Percentiles rank a stretch among this genome's conserved stretches.
Evolutionary conservation across 768 basidiomycete genomes (phyloP).

Genomic region (Suillus clintonianus): DNA sequence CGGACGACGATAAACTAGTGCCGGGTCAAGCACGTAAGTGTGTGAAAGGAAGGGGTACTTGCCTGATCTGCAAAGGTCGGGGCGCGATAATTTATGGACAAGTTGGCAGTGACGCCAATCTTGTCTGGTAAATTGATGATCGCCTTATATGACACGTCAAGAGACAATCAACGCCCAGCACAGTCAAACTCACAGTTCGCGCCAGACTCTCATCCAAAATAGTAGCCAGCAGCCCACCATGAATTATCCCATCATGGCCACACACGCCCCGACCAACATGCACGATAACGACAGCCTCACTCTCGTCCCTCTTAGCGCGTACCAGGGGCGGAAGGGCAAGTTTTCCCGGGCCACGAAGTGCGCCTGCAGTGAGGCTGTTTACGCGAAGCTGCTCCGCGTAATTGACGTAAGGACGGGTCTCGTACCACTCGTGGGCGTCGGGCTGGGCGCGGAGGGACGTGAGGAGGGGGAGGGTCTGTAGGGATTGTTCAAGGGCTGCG

Average conservation of each 20-base stretch:
- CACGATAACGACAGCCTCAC: slow-evolving; percentile 66
- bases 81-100: slow-evolving; percentile 79
- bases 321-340: slow-evolving; percentile 81
- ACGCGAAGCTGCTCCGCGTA: slow-evolving; percentile 73
- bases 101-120: slow-evolving; percentile 89
- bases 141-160: slow-evolving; percentile 51
- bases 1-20: slow-evolving; percentile 83
- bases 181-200: slow-evolving; percentile 60
- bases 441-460: slow-evolving; percentile 46
- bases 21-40: background rate
- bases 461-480: slow-evolving; percentile 69
- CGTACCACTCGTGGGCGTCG: slow-evolving; percentile 70
- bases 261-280: slow-evolving; percentile 89
- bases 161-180: background rate
- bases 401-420: slow-evolving; percentile 69
- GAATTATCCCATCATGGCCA: slow-evolving; percentile 92
- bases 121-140: slow-evolving; percentile 83
- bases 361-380: slow-evolving; percentile 83
- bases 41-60: slow-evolving; percentile 3
- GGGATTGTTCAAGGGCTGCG: slow-evolving; percentile 59
- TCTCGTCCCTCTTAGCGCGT: slow-evolving; percentile 73
- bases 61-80: slow-evolving; percentile 91
- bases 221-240: slow-evolving; percentile 91
- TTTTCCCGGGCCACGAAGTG: slow-evolving; percentile 85
- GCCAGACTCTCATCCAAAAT: slow-evolving; percentile 85